These are phyloP conservation scores for Zelopaecilomyces penicillatus DNA, from an alignment of 2,329 filamentous ascomycete species.

Conservation along the genomic window DNA sequence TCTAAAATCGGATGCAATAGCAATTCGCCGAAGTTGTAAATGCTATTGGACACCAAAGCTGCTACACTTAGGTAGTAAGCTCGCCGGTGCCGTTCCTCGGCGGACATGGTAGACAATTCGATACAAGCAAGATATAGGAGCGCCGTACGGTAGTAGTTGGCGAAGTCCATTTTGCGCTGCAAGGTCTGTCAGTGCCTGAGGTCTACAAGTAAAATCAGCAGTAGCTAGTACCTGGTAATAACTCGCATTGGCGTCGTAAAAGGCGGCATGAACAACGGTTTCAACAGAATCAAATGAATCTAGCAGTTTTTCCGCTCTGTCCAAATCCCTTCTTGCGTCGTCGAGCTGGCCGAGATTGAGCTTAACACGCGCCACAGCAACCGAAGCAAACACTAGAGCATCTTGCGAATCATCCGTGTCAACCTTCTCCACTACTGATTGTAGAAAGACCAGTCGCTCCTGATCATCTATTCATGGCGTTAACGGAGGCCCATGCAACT, in stretches of 20 bases:
- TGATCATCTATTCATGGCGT: slow-evolving; percentile 65
- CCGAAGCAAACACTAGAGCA: slow-evolving; percentile 87
- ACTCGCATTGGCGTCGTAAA: slow-evolving; percentile 89
- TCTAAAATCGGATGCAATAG: slow-evolving; percentile 93
- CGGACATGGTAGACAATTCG: slow-evolving; percentile 65
- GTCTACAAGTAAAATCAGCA: background rate
- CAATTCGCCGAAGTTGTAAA: slow-evolving; percentile 99
- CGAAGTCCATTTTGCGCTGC: slow-evolving; percentile 75
- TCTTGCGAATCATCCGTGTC: slow-evolving; percentile 91
- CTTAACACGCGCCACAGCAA: slow-evolving; percentile 82
- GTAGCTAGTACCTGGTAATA: slow-evolving; percentile 67
- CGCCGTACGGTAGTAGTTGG: slow-evolving; percentile 93
- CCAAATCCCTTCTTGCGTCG: slow-evolving; percentile 78
- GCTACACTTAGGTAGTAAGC: slow-evolving; percentile 91
- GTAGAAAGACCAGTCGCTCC: slow-evolving; percentile 78
- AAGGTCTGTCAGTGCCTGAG: background rate
- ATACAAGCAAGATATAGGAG: slow-evolving; percentile 97
- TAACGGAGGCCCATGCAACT: slow-evolving; percentile 8
- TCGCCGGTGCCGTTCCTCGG: slow-evolving; percentile 67
- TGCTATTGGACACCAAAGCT: slow-evolving; percentile 84
- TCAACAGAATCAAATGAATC: slow-evolving; percentile 93
- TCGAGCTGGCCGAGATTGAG: slow-evolving; percentile 70
- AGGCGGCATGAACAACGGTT: slow-evolving; percentile 88
- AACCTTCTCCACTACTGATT: slow-evolving; percentile 76
- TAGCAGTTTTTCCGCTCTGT: slow-evolving; percentile 77